These are phyloP conservation scores for Nicotiana tomentosiformis DNA, from an alignment of 257 asterid species.

Conservation along the genomic window DNA sequence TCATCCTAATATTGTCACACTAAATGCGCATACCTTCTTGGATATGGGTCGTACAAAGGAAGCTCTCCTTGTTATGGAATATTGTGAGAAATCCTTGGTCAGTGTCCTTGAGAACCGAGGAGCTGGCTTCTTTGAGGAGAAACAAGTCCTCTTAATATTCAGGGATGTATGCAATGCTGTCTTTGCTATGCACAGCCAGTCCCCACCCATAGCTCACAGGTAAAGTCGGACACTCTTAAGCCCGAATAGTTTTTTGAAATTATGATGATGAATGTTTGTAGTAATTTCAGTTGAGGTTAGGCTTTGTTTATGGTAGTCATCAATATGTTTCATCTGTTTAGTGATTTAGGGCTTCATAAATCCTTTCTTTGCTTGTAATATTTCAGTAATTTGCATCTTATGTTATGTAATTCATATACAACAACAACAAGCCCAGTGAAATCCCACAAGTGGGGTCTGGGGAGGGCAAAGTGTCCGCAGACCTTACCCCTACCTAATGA, in stretches of 20 bases:
- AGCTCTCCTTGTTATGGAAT: conserved; percentile 92
- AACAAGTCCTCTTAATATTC: conserved; percentile 67
- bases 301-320: neutral
- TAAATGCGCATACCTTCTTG: conserved; percentile 61
- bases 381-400: neutral
- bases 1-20: conserved; percentile 84
- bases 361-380: neutral
- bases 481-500: no score
- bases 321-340: neutral
- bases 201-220: conserved; percentile 95
- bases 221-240: conserved; percentile 21
- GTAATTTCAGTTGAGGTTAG: neutral
- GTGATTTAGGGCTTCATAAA: neutral
- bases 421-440: no score
- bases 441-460: no score
- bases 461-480: no score
- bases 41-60: conserved; percentile 97
- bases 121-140: conserved; percentile 90
- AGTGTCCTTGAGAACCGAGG: conserved; percentile 87
- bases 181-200: conserved; percentile 91
- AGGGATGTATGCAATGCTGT: conserved; percentile 88
- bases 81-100: conserved; percentile 82
- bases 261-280: neutral
- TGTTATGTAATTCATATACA: no score
- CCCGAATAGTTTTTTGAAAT: neutral